Evolutionary conservation across 202 grass and related monocot species (phyloP).

Genomic region (Elaeis oleifera): DNA sequence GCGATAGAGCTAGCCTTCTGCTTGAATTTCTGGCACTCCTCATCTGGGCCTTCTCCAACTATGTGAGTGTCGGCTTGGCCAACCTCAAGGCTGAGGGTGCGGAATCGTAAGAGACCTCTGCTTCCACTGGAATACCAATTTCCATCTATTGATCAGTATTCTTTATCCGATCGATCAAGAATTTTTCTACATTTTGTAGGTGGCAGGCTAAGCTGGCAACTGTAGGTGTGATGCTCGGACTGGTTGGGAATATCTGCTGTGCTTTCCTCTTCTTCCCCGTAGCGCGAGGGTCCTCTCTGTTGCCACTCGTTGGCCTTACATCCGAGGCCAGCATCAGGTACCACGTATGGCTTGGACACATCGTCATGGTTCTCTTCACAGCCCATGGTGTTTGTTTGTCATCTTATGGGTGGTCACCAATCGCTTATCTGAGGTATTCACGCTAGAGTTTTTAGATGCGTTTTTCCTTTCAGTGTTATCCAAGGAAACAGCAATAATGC

Average conservation of each 20-base stretch:
- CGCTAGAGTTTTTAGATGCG: no score
- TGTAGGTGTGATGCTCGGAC: slow-evolving; percentile 18
- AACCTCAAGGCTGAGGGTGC: not conserved
- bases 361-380: slow-evolving; percentile 33
- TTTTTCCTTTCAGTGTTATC: no score
- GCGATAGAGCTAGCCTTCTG: slow-evolving; percentile 32
- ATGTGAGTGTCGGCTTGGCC: slow-evolving; percentile 20
- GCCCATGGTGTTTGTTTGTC: slow-evolving; percentile 24
- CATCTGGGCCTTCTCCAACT: slow-evolving; percentile 36
- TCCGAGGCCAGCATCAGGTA: slow-evolving; percentile 55
- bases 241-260: slow-evolving; percentile 31
- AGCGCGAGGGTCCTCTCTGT: slow-evolving; percentile 30
- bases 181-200: slow-evolving; percentile 11
- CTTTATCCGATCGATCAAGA: no score
- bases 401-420: slow-evolving; percentile 37
- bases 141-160: no score
- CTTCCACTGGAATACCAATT: not conserved
- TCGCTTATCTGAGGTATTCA: slow-evolving; percentile 36
- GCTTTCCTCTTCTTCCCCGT: slow-evolving; percentile 54
- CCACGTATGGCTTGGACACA: slow-evolving; percentile 47
- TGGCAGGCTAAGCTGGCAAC: slow-evolving; percentile 41
- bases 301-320: slow-evolving; percentile 46
- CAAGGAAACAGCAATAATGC: no score
- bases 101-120: slow-evolving; percentile 28
- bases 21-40: slow-evolving; percentile 43